Conservation (phyloP, 2,329 filamentous ascomycete genomes). For the Cyphellophora europaea region DNA sequence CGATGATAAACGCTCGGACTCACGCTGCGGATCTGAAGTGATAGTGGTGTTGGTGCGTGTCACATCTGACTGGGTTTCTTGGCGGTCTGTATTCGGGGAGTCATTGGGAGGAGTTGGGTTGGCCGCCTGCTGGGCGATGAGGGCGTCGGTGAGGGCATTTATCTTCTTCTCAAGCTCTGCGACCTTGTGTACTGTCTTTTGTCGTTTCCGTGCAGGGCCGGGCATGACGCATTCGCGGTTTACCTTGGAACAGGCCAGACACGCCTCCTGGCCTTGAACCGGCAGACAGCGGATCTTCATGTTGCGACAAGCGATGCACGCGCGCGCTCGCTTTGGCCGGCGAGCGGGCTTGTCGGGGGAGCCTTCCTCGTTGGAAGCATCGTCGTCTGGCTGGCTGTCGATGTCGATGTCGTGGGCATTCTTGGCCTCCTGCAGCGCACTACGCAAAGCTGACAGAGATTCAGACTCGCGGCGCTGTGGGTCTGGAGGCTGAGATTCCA, state of each 20-base stretch:
- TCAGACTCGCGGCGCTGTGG: too few relatives aligned
- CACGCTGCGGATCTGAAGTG: neutral
- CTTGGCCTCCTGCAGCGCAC: neutral
- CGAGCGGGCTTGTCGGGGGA: neutral
- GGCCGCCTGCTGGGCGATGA: constrained; percentile 46
- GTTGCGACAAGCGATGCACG: constrained; percentile 17
- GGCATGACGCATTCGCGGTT: constrained; percentile 70
- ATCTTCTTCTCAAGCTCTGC: constrained; percentile 89
- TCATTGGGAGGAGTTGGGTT: constrained; percentile 9
- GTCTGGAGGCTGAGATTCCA: too few relatives aligned
- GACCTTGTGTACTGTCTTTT: constrained; percentile 80
- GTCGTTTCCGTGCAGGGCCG: constrained; percentile 63
- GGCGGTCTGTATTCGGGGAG: constrained; percentile 1
- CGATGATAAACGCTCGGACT: neutral
- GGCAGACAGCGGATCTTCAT: constrained; percentile 20
- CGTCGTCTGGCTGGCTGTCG: neutral
- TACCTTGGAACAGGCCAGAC: constrained; percentile 70
- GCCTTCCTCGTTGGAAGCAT: neutral
- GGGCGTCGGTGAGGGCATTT: constrained; percentile 70
- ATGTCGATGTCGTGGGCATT: neutral
- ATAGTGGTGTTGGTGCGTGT: neutral
- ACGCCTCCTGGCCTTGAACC: constrained; percentile 32
- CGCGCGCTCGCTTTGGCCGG: neutral
- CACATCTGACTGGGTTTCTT: neutral
- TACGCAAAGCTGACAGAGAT: neutral